Percentiles rank a stretch among this genome's conserved stretches.
Conservation (phyloP, 2,329 filamentous ascomycete species). For the Phymatotrichopsis omnivora region DNA sequence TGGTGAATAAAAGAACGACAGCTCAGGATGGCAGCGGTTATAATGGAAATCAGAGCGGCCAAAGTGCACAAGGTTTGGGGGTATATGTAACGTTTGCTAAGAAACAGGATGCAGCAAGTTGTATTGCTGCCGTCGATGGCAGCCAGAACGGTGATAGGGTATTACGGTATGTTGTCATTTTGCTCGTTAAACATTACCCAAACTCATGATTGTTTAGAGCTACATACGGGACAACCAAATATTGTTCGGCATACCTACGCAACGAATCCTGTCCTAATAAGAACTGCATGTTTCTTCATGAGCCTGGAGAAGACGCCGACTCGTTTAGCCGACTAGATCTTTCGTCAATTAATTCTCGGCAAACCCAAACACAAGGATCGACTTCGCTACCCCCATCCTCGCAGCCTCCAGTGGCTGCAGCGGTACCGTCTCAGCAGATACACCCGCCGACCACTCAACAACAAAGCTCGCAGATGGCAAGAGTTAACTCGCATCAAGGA, state of each 20-base stretch:
- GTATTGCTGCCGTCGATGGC: slow-evolving; percentile 85
- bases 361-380: slow-evolving; percentile 34
- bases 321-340: slow-evolving; percentile 91
- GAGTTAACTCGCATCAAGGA: slow-evolving; percentile 36
- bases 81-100: slow-evolving; percentile 97
- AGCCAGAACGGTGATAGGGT: slow-evolving; percentile 82
- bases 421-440: slow-evolving; percentile 31
- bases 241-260: slow-evolving; percentile 92
- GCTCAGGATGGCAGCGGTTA: slow-evolving; percentile 56
- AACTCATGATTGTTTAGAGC: slow-evolving; percentile 39
- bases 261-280: slow-evolving; percentile 91
- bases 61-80: slow-evolving; percentile 60
- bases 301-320: slow-evolving; percentile 95
- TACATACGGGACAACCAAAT: slow-evolving; percentile 87
- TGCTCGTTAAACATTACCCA: not conserved
- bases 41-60: slow-evolving; percentile 42
- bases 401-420: slow-evolving; percentile 38
- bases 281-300: slow-evolving; percentile 96
- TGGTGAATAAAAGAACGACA: slow-evolving; percentile 94
- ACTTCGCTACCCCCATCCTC: slow-evolving; percentile 37
- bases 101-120: slow-evolving; percentile 79
- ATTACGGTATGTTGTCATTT: slow-evolving; percentile 55
- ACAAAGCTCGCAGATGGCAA: slow-evolving; percentile 24
- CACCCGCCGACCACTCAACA: slow-evolving; percentile 35
- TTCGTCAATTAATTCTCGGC: slow-evolving; percentile 68